Percentiles rank a stretch among this genome's conserved stretches.
These are phyloP conservation scores for Paragyromitra xinjiangensis DNA, from an alignment of 495 filamentous ascomycete genomes.

Conservation along the genomic window DNA sequence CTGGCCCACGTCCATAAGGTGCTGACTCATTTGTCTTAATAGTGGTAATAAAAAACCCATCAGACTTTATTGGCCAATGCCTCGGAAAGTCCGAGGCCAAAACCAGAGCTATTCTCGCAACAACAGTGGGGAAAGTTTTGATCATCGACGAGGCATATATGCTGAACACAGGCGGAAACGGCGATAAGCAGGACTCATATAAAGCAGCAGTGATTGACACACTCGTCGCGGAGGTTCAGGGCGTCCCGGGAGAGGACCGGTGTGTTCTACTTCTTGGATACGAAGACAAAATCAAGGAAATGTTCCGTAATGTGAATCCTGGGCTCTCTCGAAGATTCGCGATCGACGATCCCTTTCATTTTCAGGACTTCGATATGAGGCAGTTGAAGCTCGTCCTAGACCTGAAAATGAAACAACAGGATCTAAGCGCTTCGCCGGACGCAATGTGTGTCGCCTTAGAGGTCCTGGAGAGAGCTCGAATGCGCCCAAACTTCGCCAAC, in stretches of 20 bases:
- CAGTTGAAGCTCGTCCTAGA: slow-evolving; percentile 59
- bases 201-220: slow-evolving; percentile 76
- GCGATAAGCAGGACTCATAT: slow-evolving; percentile 63
- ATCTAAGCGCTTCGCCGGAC: slow-evolving; percentile 60
- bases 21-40: slow-evolving; percentile 18
- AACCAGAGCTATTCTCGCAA: slow-evolving; percentile 74
- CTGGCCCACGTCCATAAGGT: not conserved
- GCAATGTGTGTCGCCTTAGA: slow-evolving; percentile 64
- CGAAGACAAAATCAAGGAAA: slow-evolving; percentile 75
- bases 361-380: slow-evolving; percentile 59
- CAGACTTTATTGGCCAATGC: slow-evolving; percentile 73
- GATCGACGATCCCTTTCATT: slow-evolving; percentile 68
- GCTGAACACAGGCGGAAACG: slow-evolving; percentile 53
- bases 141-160: slow-evolving; percentile 81
- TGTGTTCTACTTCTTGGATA: slow-evolving; percentile 83
- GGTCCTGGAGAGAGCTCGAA: slow-evolving; percentile 64
- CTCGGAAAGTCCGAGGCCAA: slow-evolving; percentile 74
- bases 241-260: slow-evolving; percentile 76
- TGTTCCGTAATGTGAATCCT: slow-evolving; percentile 84
- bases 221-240: slow-evolving; percentile 85
- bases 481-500: slow-evolving; percentile 69
- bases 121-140: slow-evolving; percentile 74
- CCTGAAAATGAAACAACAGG: slow-evolving; percentile 63
- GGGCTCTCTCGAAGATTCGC: slow-evolving; percentile 76
- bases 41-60: slow-evolving; percentile 74